Evolutionary conservation across 1,284 basidiomycete genomes (phyloP).

Genomic region (Heliocybe sulcata): DNA sequence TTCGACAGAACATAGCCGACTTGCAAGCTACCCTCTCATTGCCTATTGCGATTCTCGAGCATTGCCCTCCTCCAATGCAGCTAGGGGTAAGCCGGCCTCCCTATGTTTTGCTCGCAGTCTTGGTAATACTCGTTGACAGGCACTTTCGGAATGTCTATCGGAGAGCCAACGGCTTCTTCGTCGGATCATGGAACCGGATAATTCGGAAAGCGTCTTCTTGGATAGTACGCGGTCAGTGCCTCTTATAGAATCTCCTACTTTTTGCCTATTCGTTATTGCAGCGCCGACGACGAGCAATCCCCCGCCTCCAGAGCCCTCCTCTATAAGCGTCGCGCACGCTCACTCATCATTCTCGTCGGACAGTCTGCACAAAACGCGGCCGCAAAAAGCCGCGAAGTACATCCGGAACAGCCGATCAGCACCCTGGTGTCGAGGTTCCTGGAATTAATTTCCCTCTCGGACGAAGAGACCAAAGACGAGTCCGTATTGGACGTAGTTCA

Average conservation of each 20-base stretch:
- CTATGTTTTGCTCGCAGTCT: slow-evolving; percentile 9
- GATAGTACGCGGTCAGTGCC: slow-evolving; percentile 44
- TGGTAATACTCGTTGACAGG: slow-evolving; percentile 28
- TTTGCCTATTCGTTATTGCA: slow-evolving; percentile 16
- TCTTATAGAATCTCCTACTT: slow-evolving; percentile 1
- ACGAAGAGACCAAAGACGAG: slow-evolving; percentile 22
- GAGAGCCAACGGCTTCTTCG: slow-evolving; percentile 61
- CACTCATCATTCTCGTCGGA: slow-evolving; percentile 56
- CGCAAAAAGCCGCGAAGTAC: slow-evolving; percentile 13
- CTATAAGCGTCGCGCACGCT: slow-evolving; percentile 54
- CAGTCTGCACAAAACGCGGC: slow-evolving; percentile 28
- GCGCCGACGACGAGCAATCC: slow-evolving; percentile 44
- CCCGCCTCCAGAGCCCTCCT: slow-evolving; percentile 32
- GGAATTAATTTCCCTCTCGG: slow-evolving; percentile 28
- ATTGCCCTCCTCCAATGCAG: slow-evolving; percentile 45
- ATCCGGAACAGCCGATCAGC: slow-evolving; percentile 20
- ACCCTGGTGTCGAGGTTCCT: slow-evolving; percentile 39
- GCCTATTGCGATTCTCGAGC: slow-evolving; percentile 59
- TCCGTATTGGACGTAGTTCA: slow-evolving; percentile 35
- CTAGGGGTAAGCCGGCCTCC: slow-evolving; percentile 38
- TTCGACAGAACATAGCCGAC: slow-evolving; percentile 60
- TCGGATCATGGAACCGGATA: slow-evolving; percentile 33
- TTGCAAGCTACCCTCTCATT: slow-evolving; percentile 54
- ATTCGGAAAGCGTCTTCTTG: slow-evolving; percentile 42
- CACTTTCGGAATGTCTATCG: slow-evolving; percentile 56